Evolutionary conservation across 78 protist genomes (phyloP).

Genomic region (Dictyostelium capitatum): DNA sequence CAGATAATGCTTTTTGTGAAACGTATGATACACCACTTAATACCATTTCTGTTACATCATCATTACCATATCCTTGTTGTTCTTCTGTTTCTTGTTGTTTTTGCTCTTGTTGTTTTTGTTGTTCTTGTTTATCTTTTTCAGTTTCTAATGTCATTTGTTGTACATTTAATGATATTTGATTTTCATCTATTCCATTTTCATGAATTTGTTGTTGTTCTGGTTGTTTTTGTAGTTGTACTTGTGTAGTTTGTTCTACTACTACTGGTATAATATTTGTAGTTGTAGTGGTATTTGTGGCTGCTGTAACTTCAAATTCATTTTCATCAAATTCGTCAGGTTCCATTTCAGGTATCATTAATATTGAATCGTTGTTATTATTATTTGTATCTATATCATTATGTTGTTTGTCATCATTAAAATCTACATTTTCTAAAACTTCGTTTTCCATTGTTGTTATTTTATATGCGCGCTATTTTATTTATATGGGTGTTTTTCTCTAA

Average conservation of each 20-base stretch:
- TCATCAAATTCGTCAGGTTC: neutral
- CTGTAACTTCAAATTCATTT: neutral
- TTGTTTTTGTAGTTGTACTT: too few relatives aligned
- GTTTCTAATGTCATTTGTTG: neutral
- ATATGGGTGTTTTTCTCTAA: too few relatives aligned
- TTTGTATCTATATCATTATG: neutral
- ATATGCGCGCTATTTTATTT: neutral
- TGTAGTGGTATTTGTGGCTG: neutral
- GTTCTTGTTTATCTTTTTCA: neutral
- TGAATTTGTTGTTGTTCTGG: too few relatives aligned
- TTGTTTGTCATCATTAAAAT: neutral
- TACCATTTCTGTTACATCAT: constrained; percentile 14
- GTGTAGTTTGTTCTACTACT: neutral
- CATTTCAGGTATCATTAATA: constrained; percentile 14
- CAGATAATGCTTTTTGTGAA: constrained; percentile 23
- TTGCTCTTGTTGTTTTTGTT: constrained; percentile 1
- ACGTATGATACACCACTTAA: neutral
- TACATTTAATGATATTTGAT: too few relatives aligned
- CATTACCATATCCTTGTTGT: constrained; percentile 16
- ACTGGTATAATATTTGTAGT: neutral
- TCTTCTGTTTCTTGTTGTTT: neutral
- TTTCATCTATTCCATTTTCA: too few relatives aligned
- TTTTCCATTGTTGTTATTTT: neutral
- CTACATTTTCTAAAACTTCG: neutral
- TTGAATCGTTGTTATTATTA: neutral